Conservation (phyloP, 1,284 basidiomycete genomes). For the Leccinum pachyderme region DNA sequence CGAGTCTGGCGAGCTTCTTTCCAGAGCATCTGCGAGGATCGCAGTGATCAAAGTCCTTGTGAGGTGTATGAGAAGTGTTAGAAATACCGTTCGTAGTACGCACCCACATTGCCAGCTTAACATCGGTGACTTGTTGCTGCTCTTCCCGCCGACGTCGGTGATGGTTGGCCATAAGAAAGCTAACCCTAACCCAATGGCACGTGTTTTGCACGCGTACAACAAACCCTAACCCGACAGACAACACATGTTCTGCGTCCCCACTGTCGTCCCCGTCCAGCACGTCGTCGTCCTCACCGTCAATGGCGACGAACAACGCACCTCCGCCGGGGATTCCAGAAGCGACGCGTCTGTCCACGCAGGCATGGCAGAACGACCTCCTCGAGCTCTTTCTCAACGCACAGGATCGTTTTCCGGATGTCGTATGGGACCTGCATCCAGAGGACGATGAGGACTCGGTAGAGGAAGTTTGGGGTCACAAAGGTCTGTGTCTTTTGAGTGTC, state of each 20-base stretch:
- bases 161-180: background rate
- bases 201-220: background rate
- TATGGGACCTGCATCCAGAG: constrained; percentile 73
- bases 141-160: background rate
- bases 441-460: constrained; percentile 50
- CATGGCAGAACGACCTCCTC: constrained; percentile 79
- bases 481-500: constrained; percentile 37
- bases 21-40: constrained; percentile 94
- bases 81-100: background rate
- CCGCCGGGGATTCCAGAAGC: constrained; percentile 62
- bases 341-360: constrained; percentile 55
- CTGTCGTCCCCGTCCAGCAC: constrained; percentile 23
- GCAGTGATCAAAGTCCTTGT: constrained; percentile 94
- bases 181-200: background rate
- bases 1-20: constrained; percentile 87
- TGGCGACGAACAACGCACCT: constrained; percentile 32
- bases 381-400: constrained; percentile 75
- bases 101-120: background rate
- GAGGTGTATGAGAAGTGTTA: background rate
- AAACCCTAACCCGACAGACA: constrained; percentile 29
- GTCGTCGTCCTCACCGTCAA: constrained; percentile 27
- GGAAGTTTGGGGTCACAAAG: constrained; percentile 89
- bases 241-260: constrained; percentile 30
- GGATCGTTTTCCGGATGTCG: constrained; percentile 89
- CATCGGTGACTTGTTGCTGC: background rate